Conservation (phyloP, 1,139 yeast genomes). For the Magnusiomyces fungicola region DNA sequence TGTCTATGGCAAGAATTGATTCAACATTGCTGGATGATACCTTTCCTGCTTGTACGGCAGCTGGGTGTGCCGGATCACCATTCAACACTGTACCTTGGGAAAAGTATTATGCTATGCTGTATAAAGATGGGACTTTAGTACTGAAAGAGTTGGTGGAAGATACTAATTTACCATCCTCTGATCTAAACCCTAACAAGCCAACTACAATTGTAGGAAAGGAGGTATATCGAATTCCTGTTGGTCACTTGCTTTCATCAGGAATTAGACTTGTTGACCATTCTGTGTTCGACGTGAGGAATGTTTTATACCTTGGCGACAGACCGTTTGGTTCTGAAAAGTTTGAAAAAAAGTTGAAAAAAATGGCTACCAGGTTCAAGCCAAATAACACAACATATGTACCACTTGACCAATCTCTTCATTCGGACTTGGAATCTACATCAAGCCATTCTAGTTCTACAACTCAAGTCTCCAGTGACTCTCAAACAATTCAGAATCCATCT, state of each 20-base stretch:
- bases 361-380: background rate
- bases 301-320: conserved; percentile 5
- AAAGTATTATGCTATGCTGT: conserved; percentile 4
- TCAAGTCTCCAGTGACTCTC: no score
- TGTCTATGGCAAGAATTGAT: background rate
- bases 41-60: background rate
- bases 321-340: background rate
- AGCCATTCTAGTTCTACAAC: no score
- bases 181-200: background rate
- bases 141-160: background rate
- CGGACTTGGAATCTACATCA: no score
- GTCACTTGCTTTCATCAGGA: conserved; percentile 3
- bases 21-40: background rate
- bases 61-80: conserved; percentile 2
- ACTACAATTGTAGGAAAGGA: no score
- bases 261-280: conserved; percentile 5
- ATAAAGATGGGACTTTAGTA: background rate
- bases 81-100: conserved; percentile 9
- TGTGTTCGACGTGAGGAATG: conserved; percentile 5
- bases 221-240: conserved; percentile 1
- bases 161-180: no score
- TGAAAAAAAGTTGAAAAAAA: background rate
- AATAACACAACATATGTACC: no score
- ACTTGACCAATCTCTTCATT: no score
- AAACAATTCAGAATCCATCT: no score